Base-by-base conservation (phyloP, 2,329 filamentous ascomycete genomes). In the Coniella lustricola region DNA sequence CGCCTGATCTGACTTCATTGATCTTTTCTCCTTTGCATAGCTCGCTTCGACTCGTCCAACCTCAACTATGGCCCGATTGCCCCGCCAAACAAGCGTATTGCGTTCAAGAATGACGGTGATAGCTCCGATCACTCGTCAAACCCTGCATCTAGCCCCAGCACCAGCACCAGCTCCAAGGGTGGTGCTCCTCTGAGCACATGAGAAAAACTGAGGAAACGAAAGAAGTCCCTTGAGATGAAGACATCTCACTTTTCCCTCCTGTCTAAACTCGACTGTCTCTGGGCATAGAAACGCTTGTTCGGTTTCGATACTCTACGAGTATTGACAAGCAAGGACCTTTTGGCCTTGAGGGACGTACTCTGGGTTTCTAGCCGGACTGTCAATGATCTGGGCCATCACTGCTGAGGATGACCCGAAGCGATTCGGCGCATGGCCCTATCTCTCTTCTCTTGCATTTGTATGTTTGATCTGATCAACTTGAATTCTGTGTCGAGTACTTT, bases 51-150 rank as follows among this genome's bases (percentile, higher is more conserved):
- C 5, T 29, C 25, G 10, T 39, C 39, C 17, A 29, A 41, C 3
- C 31, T 44, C 13, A 48, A 39, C 17, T 53, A 37, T 20, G 51
- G 51, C 4, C 48, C 51, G 1, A 53, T 53, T 14, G 48, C 5
- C 3, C 51, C 44, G 4, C 50, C 51, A 1, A 29, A 36, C n/a
- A 37, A 41, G 44, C n/a, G 38, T 12, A 34, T 7, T 25, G 16
- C 31, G 22, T 20, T 16, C 10, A 42, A 42, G 40, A 17, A 5
- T 13, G 14, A 35, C 3, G 17, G 25, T 13, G 25, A 32, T 22
- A 16, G 4, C 9, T 33, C 22, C 5, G 29, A 33, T 12, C 18
- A 25, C 9, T 25, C 14, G 8, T 41, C 38, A 7, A 25, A 41
- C 2, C 21, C 25, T 10, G 10, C 25, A 29, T 29, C 25, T 10